These are phyloP conservation scores for Neurospora tetraspora DNA, from an alignment of 495 filamentous ascomycete genomes.

Conservation along the genomic window DNA sequence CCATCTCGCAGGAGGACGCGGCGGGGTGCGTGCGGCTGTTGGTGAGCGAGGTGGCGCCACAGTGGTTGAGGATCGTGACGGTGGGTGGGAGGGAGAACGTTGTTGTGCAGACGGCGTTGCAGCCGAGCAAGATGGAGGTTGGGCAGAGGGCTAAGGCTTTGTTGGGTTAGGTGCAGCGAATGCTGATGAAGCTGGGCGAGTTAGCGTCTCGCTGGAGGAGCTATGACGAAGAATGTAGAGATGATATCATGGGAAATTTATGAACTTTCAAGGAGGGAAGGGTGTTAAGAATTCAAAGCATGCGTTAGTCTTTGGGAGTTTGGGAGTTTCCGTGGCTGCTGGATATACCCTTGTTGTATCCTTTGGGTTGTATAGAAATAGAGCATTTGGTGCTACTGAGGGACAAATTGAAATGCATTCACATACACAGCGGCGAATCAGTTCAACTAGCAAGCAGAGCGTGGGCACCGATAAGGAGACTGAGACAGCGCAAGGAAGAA, in stretches of 20 bases:
- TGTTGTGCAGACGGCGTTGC: slow-evolving; percentile 38
- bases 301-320: not conserved
- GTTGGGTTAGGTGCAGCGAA: slow-evolving; percentile 13
- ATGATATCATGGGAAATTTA: not conserved
- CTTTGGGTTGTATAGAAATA: not conserved
- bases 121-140: slow-evolving; percentile 33
- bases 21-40: slow-evolving; percentile 45
- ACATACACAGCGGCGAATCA: not conserved
- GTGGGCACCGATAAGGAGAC: not conserved
- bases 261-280: not conserved
- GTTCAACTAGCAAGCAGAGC: not conserved
- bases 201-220: not conserved
- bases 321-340: not conserved
- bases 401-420: not conserved
- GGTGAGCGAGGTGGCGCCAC: slow-evolving; percentile 48
- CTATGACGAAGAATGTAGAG: not conserved
- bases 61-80: slow-evolving; percentile 49
- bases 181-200: not conserved
- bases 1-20: slow-evolving; percentile 51
- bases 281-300: not conserved
- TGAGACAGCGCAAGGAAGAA: not conserved
- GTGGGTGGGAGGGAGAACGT: slow-evolving; percentile 47
- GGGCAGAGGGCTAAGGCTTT: slow-evolving; percentile 31
- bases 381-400: not conserved
- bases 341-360: not conserved